Evolutionary conservation across 352 stramenopile genomes (phyloP).

Genomic region (Pythium oligandrum): DNA sequence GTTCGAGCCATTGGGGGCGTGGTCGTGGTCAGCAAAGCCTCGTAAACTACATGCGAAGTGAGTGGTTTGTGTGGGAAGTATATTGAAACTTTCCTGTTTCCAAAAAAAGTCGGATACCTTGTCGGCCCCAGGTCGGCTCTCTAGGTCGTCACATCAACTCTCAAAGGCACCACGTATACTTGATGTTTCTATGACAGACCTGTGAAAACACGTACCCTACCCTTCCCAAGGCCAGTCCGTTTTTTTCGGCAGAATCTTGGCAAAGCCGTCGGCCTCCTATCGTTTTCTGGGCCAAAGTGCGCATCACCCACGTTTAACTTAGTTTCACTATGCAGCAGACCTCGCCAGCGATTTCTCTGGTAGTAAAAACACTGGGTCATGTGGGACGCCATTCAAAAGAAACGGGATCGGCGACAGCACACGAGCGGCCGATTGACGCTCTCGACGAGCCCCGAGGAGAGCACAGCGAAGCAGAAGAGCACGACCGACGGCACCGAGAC

Average conservation of each 20-base stretch:
- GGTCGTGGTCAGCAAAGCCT: too few species aligned
- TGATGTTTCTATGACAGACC: conserved; percentile 12
- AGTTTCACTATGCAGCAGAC: conserved; percentile 12
- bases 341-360: conserved; percentile 7
- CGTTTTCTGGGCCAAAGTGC: conserved; percentile 8
- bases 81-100: background rate
- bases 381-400: conserved; percentile 21
- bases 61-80: too few species aligned
- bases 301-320: conserved; percentile 5
- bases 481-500: background rate
- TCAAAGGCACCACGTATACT: conserved; percentile 19
- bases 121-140: conserved; percentile 5
- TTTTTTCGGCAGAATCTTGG: conserved; percentile 16
- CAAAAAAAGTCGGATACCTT: conserved; percentile 10
- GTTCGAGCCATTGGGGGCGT: too few species aligned
- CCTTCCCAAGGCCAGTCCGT: background rate
- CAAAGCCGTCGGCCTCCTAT: conserved; percentile 3
- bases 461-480: background rate
- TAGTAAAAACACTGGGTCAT: conserved; percentile 13
- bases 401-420: conserved; percentile 5
- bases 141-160: conserved; percentile 4
- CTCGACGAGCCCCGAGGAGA: background rate
- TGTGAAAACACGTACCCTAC: conserved; percentile 15
- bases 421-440: background rate
- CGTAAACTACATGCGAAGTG: too few species aligned